These are phyloP conservation scores for Phytophthora palmivora DNA, from an alignment of 352 stramenopile genomes.

Conservation along the genomic window DNA sequence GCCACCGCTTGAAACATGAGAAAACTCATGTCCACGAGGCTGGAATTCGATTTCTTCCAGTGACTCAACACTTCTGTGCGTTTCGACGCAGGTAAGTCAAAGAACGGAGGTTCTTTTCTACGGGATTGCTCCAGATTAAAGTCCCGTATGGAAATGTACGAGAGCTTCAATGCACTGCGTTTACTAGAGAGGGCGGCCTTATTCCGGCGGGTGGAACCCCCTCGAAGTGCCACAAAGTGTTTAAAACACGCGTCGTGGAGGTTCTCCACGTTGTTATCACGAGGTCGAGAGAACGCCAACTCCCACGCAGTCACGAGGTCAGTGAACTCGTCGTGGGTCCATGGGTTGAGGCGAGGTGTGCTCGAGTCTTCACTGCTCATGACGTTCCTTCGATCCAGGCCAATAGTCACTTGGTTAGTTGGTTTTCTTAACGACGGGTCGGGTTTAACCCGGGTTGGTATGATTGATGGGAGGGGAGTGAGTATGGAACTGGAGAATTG, in stretches of 20 bases:
- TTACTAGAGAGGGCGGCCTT: slow-evolving; percentile 43
- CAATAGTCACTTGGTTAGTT: slow-evolving; percentile 9
- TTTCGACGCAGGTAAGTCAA: slow-evolving; percentile 29
- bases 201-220: slow-evolving; percentile 41
- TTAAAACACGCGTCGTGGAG: slow-evolving; percentile 38
- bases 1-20: slow-evolving; percentile 31
- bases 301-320: slow-evolving; percentile 48
- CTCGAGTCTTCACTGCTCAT: slow-evolving; percentile 37
- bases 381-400: slow-evolving; percentile 7
- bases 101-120: slow-evolving; percentile 24
- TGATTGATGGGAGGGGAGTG: slow-evolving; percentile 1
- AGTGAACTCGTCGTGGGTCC: slow-evolving; percentile 37
- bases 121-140: slow-evolving; percentile 39
- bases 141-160: slow-evolving; percentile 38
- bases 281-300: slow-evolving; percentile 17
- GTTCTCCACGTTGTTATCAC: slow-evolving; percentile 2
- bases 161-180: slow-evolving; percentile 43
- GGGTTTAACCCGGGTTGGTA: slow-evolving; percentile 1
- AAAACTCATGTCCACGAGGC: slow-evolving; percentile 37
- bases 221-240: slow-evolving; percentile 38
- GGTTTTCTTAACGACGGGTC: not conserved
- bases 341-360: slow-evolving; percentile 21
- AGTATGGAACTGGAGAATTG: too few relatives aligned
- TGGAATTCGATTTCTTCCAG: slow-evolving; percentile 44
- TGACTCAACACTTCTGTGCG: slow-evolving; percentile 21